Evolutionary conservation across 768 basidiomycete species (phyloP), one percentile per base, ranked within the genome.

Genomic region (Aureoboletus auriporus): DNA sequence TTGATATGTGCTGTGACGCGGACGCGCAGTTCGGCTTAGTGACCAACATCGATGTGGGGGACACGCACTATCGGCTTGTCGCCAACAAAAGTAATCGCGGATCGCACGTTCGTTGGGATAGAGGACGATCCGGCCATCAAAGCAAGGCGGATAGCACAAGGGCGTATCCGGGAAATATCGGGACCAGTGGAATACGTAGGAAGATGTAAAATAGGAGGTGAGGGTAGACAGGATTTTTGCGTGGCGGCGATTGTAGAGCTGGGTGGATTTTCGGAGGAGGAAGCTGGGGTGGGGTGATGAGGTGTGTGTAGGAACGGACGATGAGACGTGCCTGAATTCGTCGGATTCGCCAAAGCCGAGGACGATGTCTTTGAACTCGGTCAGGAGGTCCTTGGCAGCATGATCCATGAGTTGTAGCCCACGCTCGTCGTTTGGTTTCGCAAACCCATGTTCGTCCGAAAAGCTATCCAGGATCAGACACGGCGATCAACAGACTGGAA

Each of bases 311-410:
- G 4, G 16, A 27, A 6, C 10, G 4, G 29, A 3, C 5, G n/a
- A 26, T 12, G 35, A 28, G 20, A 20, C 59, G 43, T 49, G 87
- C 94, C 93, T 96, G 69, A 83, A 98, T 69, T 99, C 96, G 65
- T 99, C 96, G 16, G 93, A 96, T 71, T 99, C 90, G 2, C 96
- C 96, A 63, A 94, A 98, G 0, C 78, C 96, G 16, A 96, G 75
- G 11, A 90, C 72, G 49, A 96, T 80, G 62, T 96, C 94, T 31
- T 80, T 77, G 60, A 86, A 85, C 60, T 86, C 83, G 28, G 82
- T 71, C 89, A 99, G 89, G 37, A 93, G 74, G 40, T 78, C 74
- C 55, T 72, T 75, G 0, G 96, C 96, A 2, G 93, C 92, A 47
- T 80, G 78, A 62, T 99, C 93, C 94, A 98, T 97, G 38, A 99